Evolutionary conservation across 768 basidiomycete species (phyloP), one percentile per base, ranked within the genome.

Genomic region (Suillus ampliporus): DNA sequence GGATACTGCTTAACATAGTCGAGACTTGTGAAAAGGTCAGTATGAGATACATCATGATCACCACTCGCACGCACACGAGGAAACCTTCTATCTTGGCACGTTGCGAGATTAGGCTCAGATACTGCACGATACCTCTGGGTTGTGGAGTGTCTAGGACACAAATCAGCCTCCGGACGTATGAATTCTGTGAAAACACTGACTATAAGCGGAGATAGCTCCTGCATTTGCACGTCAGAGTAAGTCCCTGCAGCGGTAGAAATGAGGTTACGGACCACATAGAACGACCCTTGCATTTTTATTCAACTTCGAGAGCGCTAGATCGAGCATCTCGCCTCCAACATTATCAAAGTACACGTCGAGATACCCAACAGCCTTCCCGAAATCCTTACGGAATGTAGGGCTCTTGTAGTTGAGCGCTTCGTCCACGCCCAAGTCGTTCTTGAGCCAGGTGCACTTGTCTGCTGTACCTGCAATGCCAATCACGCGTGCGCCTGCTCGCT

Each of bases 281-380:
- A 86, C 86, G 61, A 97, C 84, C 59, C 95, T 80, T 5, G 94
- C 95, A 47, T 86, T 78, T 72, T 86, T 83, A 46, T 94, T 94
- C 69, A 99, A 72, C 57, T 90, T 80, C 28, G 85, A 84, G 62
- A 97, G 76, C 50, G 86, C 84, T 68, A 95, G 80, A 72, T 97
- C 90, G 60, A 98, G 80, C 43, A 94, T 91, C 35, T 93, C 90
- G 73, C 87, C 88, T 28, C 87, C 89, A 57, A 93, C 91, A 63
- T 93, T 92, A 72, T 94, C 92, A 68, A 95, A 95, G 74, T 81
- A 94, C 1, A 91, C 90, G 67, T 96, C 92, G n/a, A 94, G 67
- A 67, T 88, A 91, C 3, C 91, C 91, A 51, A 91, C 83, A 15
- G 76, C 66, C 46, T 82, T 77, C 76, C 88, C 92, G 76, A 97